Base-by-base conservation (phyloP, 2,329 filamentous ascomycete genomes). In the Exserohilum turcica region DNA sequence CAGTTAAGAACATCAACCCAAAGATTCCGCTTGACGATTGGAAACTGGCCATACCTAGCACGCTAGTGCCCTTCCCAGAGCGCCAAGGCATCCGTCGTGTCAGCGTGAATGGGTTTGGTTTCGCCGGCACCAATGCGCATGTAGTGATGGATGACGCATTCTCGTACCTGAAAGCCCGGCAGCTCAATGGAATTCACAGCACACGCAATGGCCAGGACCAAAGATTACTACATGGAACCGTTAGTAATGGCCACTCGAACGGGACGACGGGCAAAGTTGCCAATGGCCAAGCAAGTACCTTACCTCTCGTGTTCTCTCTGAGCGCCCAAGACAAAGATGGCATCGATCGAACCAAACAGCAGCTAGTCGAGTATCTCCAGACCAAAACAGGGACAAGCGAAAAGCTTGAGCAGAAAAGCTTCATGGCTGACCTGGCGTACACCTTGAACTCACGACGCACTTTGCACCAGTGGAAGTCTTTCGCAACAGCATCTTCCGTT, bases 1-100 rank as follows among this genome's bases (percentile, higher is more conserved):
- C 21, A 7, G 21, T 61, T 18, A 37, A 54, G 36, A 48, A 40
- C 13, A 13, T 48, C n/a, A 65, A 60, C 31, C 49, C 58, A 7
- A 38, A 53, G 38, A 40, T 59, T 31, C 28, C 40, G 6, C 37
- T 48, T 10, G 36, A 52, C 2, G 16, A 28, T 6, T 31, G 31
- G 6, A 57, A 53, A 12, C 32, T 63, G 10, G 40, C 35, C 15
- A 33, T 39, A 39, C 37, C 37, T 6, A 39, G 6, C 6, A 24
- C 16, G 21, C 24, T 18, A 18, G 24, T 39, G 8, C 12, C 37
- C 13, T 39, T 18, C 12, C 37, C 37, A n/a, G 21, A 39, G 8
- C 13, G 12, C 18, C 6, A 24, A 24, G 37, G 37, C 18, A 13
- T 39, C 18, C 37, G 37, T 19, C 37, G 37, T n/a, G 16, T 39